Percentiles rank a stretch among this genome's conserved stretches.
Evolutionary conservation across 495 filamentous ascomycete genomes (phyloP).

Genomic region (Trypethelium eluteriae): DNA sequence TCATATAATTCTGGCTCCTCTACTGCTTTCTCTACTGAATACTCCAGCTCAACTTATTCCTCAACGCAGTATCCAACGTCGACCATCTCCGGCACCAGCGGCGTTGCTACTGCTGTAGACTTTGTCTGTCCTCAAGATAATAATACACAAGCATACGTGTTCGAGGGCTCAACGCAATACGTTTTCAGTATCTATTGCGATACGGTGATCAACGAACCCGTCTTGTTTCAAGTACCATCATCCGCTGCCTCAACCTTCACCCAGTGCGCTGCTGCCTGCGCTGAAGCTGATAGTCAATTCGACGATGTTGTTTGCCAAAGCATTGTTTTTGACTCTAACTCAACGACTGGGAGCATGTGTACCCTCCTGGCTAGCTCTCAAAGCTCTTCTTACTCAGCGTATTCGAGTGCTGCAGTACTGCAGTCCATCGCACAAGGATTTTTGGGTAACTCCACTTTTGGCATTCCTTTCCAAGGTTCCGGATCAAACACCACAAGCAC

Average conservation of each 20-base stretch:
- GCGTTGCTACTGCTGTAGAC: background rate
- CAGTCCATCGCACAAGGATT: background rate
- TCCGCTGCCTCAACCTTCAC: background rate
- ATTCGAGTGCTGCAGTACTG: background rate
- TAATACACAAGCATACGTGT: background rate
- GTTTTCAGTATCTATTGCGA: background rate
- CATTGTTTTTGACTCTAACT: background rate
- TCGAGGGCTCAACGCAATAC: background rate
- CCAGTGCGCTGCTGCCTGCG: background rate
- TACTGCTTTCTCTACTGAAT: background rate
- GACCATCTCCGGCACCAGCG: background rate
- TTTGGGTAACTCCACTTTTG: background rate
- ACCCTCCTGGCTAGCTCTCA: background rate
- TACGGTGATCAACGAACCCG: background rate
- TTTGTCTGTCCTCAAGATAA: background rate
- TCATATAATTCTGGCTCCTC: background rate
- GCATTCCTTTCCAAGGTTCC: background rate
- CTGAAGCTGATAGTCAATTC: background rate
- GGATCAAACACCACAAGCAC: background rate
- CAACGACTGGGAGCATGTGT: background rate
- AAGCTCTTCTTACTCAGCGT: background rate
- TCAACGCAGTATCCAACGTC: background rate
- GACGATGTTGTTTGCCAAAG: constrained; percentile 4
- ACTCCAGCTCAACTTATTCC: background rate
- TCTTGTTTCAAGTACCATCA: background rate